A percentile compares a stretch with the other conserved stretches of the same genome.
phyloP scores from a whole-genome alignment of 2,329 filamentous ascomycete genomes.

The Ophiocordyceps unilateralis region DNA sequence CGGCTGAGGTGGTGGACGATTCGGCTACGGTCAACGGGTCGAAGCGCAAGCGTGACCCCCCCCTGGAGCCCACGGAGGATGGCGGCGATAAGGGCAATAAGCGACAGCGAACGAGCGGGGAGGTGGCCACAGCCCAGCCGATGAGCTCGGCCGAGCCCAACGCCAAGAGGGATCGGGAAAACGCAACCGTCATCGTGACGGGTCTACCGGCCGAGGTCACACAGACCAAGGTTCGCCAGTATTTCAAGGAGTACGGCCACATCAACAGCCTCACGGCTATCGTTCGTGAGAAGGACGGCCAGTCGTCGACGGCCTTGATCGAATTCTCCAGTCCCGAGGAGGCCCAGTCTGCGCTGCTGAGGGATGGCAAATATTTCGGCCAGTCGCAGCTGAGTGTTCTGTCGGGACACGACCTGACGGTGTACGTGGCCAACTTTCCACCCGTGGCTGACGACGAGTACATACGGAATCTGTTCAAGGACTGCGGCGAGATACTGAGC shows the following conservation, averaged over 20 bases:
- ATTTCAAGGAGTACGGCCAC: conserved; percentile 79
- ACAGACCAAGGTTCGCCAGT: conserved; percentile 63
- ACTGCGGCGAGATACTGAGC: conserved; percentile 67
- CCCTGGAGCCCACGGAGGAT: conserved; percentile 22
- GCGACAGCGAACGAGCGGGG: conserved; percentile 38
- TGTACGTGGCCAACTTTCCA: conserved; percentile 87
- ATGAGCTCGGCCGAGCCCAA: conserved; percentile 9
- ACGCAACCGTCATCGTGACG: conserved; percentile 67
- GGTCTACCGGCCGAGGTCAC: conserved; percentile 56
- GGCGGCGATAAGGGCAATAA: conserved; percentile 39
- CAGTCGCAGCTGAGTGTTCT: conserved; percentile 57
- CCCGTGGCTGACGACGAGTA: conserved; percentile 55
- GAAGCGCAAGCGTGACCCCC: conserved; percentile 62
- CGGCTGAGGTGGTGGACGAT: conserved; percentile 7
- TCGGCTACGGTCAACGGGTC: conserved; percentile 19
- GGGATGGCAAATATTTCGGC: conserved; percentile 65
- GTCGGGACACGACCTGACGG: conserved; percentile 58
- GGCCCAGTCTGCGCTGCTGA: conserved; percentile 61
- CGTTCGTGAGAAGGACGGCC: conserved; percentile 40
- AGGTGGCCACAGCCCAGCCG: conserved; percentile 9
- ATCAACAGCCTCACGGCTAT: conserved; percentile 59
- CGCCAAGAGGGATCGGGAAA: conserved; percentile 71
- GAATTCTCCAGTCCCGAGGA: conserved; percentile 76
- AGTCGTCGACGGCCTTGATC: conserved; percentile 54
- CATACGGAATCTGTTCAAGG: conserved; percentile 49